Conservation (phyloP, 106 monocot species). For the Dendrobium huoshanense region DNA sequence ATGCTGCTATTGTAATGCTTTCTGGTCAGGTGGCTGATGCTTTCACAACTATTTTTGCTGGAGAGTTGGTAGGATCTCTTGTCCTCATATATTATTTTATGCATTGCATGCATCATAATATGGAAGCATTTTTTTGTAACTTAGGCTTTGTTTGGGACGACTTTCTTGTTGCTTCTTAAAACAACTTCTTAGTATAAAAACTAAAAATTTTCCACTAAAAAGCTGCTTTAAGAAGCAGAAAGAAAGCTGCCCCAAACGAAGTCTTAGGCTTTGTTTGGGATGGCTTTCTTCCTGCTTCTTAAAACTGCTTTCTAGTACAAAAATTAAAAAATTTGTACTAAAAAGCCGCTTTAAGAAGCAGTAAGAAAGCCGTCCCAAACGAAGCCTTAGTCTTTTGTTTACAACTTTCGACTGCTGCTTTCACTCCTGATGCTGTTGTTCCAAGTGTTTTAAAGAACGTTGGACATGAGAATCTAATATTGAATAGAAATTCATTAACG, state of each 20-base stretch:
- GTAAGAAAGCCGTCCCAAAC: no score
- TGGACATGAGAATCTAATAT: neutral
- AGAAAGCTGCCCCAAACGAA: no score
- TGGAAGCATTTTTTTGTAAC: neutral
- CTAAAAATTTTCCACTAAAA: no score
- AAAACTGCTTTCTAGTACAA: no score
- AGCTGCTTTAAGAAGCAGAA: no score
- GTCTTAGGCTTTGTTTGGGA: neutral
- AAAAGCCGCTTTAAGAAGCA: no score
- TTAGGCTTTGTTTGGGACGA: no score
- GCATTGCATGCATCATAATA: neutral
- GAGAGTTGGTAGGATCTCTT: conserved; percentile 55
- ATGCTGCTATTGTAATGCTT: conserved; percentile 90
- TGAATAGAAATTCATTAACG: neutral
- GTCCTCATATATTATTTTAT: neutral
- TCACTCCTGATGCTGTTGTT: neutral
- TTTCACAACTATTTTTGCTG: conserved; percentile 75
- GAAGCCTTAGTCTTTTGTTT: neutral
- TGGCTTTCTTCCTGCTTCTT: no score
- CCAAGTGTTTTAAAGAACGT: neutral
- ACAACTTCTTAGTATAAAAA: no score
- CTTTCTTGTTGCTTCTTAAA: no score
- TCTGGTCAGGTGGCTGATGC: conserved; percentile 90
- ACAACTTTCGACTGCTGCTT: neutral
- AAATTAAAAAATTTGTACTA: no score